These are phyloP conservation scores for Penicillium nordicum DNA, from an alignment of 2,329 filamentous ascomycete genomes.

Conservation along the genomic window DNA sequence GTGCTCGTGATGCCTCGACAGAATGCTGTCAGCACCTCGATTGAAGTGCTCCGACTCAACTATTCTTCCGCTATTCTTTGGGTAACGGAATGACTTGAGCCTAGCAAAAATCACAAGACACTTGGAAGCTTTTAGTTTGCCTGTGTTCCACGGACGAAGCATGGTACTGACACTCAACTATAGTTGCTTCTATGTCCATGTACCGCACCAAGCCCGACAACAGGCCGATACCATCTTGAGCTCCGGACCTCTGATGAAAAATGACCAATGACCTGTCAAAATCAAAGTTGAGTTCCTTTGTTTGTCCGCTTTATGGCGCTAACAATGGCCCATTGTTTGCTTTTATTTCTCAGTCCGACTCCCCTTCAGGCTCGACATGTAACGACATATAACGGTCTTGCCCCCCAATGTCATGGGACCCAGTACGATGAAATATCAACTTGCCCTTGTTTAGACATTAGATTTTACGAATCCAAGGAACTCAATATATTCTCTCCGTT, in stretches of 20 bases:
- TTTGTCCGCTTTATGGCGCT: background rate
- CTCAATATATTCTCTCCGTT: background rate
- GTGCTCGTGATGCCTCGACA: background rate
- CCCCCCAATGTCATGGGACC: background rate
- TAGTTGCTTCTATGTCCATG: background rate
- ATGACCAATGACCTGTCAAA: background rate
- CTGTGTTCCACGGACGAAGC: background rate
- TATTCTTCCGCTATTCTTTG: background rate
- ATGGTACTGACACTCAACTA: background rate
- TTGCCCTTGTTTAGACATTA: background rate
- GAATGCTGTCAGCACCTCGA: background rate
- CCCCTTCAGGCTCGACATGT: background rate
- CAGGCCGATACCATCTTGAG: background rate
- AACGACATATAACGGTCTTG: background rate
- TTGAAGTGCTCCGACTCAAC: background rate
- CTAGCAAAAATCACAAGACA: background rate
- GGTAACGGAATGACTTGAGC: background rate
- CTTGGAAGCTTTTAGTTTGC: background rate
- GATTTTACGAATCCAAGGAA: background rate
- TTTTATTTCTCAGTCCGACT: background rate
- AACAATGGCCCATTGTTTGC: slow-evolving; percentile 1
- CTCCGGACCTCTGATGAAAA: background rate
- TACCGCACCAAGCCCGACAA: background rate
- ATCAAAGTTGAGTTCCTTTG: background rate
- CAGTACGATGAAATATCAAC: background rate